Base-by-base conservation (phyloP, 495 filamentous ascomycete species). In the Wilcoxina mikolae region DNA sequence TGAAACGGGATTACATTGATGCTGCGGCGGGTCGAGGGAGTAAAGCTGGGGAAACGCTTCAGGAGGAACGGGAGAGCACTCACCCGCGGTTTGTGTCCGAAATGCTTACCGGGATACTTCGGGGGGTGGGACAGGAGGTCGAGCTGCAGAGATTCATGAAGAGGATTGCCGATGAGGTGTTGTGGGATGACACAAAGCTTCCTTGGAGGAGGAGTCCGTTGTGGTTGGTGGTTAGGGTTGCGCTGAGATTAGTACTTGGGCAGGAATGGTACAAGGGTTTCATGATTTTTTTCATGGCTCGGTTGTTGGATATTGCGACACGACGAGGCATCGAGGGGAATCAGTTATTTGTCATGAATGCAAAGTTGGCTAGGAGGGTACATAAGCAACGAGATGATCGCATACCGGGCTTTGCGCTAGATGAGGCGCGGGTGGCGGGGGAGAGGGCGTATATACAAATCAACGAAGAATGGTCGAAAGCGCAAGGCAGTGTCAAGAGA, bases 181-280 rank as follows among this genome's bases (percentile, higher is more conserved):
- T 35, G 72, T 24, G 57, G 60, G 12, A 20, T 23, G 0, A 42
- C 58, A 0, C 78, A n/a, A n/a, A n/a, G n/a, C n/a, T n/a, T n/a
- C n/a, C 78, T 0, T 84, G 79, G 74, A 70, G 72, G 5, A 53
- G 81, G 28, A 81, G 78, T 18, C 60, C 78, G 0, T 48, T 76
- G 0, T 84, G 80, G 80, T 63, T 83, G 1, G 66, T 84, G 0
- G 43, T 81, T 11, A 76, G 81, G 0, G 78, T 81, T 1, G 57
- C 68, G 0, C 49, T 83, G 31, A 78, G 81, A 43, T 28, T 38
- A 26, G 51, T 50, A 12, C 56, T 67, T n/a, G n/a, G 51, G 5
- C 23, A 56, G 5, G 51, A 55, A 10, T 53, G 62, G 0, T 83
- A 82, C 67, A 85, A 85, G 49, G 41, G 58, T 0, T 73, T 79